These are phyloP conservation scores for Taphrina deformans DNA, from an alignment of 1,139 yeast species.

Conservation along the genomic window DNA sequence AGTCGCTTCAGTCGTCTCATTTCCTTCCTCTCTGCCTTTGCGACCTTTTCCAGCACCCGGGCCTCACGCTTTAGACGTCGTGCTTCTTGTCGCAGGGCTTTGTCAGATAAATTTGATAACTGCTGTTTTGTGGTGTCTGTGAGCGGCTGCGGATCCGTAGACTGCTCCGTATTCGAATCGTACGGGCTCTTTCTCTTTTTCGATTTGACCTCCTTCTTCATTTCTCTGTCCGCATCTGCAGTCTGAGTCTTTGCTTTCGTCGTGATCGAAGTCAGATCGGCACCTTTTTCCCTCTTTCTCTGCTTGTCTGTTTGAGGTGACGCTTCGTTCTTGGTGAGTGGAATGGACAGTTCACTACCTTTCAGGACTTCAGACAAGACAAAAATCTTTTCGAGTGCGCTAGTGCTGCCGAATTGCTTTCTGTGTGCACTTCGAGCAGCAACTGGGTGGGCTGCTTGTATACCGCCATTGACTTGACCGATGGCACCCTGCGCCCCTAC, in stretches of 20 bases:
- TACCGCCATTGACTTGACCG: constrained; percentile 24
- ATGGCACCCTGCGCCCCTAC: constrained; percentile 17
- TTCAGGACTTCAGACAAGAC: constrained; percentile 24
- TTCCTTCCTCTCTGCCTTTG: constrained; percentile 14
- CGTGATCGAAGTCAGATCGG: background rate
- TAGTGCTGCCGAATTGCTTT: constrained; percentile 17
- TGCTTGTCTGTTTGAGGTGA: background rate
- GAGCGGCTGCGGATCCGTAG: background rate
- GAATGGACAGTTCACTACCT: constrained; percentile 15
- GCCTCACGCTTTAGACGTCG: constrained; percentile 5
- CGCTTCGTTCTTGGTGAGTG: background rate
- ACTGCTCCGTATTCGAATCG: background rate
- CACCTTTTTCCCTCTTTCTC: background rate
- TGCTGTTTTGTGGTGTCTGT: background rate
- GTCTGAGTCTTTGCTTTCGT: background rate
- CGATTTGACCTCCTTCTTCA: background rate
- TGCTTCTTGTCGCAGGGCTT: constrained; percentile 2
- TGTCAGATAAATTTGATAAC: background rate
- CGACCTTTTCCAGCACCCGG: background rate
- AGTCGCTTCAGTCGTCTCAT: constrained; percentile 1
- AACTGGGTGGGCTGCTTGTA: constrained; percentile 28
- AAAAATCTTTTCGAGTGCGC: constrained; percentile 27
- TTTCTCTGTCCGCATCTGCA: background rate
- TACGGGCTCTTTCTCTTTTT: background rate
- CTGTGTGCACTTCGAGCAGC: constrained; percentile 30